A percentile compares a stretch with the other conserved stretches of the same genome.
These are phyloP conservation scores for Colletotrichum ledebouriae DNA, from an alignment of 2,329 filamentous ascomycete species.

Conservation along the genomic window DNA sequence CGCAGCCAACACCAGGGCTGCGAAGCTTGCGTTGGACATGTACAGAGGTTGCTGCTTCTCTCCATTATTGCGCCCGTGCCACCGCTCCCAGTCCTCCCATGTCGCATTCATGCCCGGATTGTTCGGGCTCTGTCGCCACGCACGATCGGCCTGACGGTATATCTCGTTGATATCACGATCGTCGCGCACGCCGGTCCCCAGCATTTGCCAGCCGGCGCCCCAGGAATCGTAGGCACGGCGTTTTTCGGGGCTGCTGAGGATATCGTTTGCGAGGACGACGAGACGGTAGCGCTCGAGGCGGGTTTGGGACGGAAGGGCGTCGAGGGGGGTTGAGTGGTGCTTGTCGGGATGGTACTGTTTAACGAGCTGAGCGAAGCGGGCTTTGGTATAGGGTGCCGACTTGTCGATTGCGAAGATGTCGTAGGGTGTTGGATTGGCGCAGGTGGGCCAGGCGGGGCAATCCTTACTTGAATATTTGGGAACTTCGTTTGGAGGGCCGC, in stretches of 20 bases:
- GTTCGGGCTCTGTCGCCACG: slow-evolving; percentile 64
- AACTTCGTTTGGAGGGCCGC: not conserved
- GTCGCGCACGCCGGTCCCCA: slow-evolving; percentile 67
- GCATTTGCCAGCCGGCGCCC: slow-evolving; percentile 79
- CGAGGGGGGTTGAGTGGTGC: slow-evolving; percentile 50
- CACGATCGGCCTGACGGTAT: slow-evolving; percentile 57
- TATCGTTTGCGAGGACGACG: slow-evolving; percentile 87
- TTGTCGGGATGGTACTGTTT: slow-evolving; percentile 96
- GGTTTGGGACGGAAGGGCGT: slow-evolving; percentile 57
- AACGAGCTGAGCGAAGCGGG: slow-evolving; percentile 88
- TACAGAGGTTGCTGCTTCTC: slow-evolving; percentile 69
- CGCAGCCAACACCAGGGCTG: slow-evolving; percentile 73
- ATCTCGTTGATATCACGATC: slow-evolving; percentile 49
- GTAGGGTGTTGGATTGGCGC: slow-evolving; percentile 81
- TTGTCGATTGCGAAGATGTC: slow-evolving; percentile 78
- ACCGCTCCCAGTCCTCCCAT: slow-evolving; percentile 97
- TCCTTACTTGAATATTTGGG: not conserved
- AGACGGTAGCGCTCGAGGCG: slow-evolving; percentile 92
- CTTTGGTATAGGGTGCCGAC: slow-evolving; percentile 80
- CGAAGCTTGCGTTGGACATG: slow-evolving; percentile 85
- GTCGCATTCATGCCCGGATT: slow-evolving; percentile 81
- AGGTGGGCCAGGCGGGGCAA: slow-evolving; percentile 61
- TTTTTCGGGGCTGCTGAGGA: slow-evolving; percentile 85
- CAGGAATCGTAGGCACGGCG: slow-evolving; percentile 85
- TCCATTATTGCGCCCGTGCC: slow-evolving; percentile 70